Percentiles rank a stretch among this genome's conserved stretches.
These are phyloP conservation scores for Mucor circinelloides DNA, from an alignment of 371 early-diverging fungal species.

Conservation along the genomic window DNA sequence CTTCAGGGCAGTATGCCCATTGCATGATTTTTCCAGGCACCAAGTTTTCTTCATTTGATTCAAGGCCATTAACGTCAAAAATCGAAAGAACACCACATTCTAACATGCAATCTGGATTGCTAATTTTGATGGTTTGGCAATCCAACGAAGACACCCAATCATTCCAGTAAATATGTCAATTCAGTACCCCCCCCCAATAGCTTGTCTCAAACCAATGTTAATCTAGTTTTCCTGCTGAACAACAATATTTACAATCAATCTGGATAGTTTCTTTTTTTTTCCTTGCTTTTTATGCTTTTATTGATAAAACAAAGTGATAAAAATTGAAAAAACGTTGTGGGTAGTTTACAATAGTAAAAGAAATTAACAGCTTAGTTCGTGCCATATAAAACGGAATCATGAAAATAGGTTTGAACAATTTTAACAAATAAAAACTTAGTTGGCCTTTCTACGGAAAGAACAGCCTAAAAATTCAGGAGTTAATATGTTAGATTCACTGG, in stretches of 20 bases:
- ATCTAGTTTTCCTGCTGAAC: too few relatives aligned
- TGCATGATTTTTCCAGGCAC: background rate
- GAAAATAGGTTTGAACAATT: background rate
- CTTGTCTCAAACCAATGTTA: too few relatives aligned
- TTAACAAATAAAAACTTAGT: constrained; percentile 6
- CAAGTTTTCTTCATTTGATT: background rate
- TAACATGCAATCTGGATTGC: too few relatives aligned
- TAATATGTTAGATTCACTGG: background rate
- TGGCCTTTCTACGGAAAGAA: constrained; percentile 21
- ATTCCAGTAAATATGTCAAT: too few relatives aligned
- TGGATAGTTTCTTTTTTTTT: background rate
- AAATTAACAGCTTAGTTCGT: background rate
- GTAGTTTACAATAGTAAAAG: background rate
- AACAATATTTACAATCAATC: background rate
- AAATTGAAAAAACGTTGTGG: background rate
- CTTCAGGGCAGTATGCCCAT: background rate
- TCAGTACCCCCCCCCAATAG: too few relatives aligned
- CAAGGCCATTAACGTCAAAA: background rate
- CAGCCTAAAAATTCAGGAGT: background rate
- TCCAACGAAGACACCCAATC: too few relatives aligned
- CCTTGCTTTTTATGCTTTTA: constrained; percentile 3
- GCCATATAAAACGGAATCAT: background rate
- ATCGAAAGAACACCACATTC: too few relatives aligned
- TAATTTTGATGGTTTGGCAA: too few relatives aligned
- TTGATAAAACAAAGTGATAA: background rate